Base-by-base conservation (phyloP, 202 grass and related monocot species). In the Hordeum pubiflorum region DNA sequence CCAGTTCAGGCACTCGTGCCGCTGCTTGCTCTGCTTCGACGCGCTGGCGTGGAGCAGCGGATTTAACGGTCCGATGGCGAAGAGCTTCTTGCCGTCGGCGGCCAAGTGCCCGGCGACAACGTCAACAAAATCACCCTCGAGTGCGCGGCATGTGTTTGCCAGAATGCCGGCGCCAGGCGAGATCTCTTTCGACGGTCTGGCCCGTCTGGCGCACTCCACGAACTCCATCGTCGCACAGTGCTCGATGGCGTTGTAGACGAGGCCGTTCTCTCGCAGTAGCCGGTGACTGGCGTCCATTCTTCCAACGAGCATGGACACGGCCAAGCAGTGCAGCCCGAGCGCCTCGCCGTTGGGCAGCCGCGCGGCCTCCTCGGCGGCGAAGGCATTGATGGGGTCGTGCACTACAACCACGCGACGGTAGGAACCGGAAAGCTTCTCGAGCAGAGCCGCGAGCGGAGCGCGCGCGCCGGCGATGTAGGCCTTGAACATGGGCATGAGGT, bases 101-200 rank as follows among this genome's bases (percentile, higher is more conserved):
- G 31, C 20, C 1, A 61, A 33, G 12, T 85, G 10, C 15, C 10
- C 37, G 0, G 71, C 77, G 0, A 81, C 29, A 4, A 70, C 37
- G 69, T 94, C 86, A 3, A 91, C 13, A 78, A 94, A 87, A 4
- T 87, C 81, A 1, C 58, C 82, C 73, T 94, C 92, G 12, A 94
- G 50, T 24, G 72, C 64, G 4, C 70, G 87, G 17, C 81, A 83
- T 0, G 84, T 74, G 70, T 94, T 94, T 7, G 72, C 10, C 8
- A 94, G 38, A 2, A 83, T 2, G 40, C 81, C 89, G 0, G 36
- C 57, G 21, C 63, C 74, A 1, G 70, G 2, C 6, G 69, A 17
- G 17, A 74, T 74, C 18, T 12, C 20, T 3, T 1, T 18, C n/a
- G 11, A 9, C 36, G 40, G 38, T 8, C 63, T 66, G 4, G 65